Evolutionary conservation across 768 basidiomycete genomes (phyloP).

Genomic region (Lactarius evosmus): DNA sequence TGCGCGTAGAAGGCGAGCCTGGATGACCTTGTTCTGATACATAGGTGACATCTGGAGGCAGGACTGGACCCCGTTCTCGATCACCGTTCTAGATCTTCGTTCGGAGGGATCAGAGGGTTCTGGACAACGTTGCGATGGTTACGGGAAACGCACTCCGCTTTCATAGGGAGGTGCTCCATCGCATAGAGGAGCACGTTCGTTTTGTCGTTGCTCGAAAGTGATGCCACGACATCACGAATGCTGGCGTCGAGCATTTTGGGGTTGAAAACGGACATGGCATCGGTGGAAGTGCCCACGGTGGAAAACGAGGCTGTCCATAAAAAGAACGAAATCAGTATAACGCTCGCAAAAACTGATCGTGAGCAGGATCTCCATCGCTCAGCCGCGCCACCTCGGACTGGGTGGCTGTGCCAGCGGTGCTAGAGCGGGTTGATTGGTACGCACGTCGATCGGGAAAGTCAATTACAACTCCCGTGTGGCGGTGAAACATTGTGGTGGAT

Average conservation of each 20-base stretch:
- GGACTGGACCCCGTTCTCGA: slow-evolving; percentile 75
- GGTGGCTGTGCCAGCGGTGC: slow-evolving; percentile 5
- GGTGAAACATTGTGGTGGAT: slow-evolving; percentile 13
- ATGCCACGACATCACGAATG: slow-evolving; percentile 61
- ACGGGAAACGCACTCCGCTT: slow-evolving; percentile 48
- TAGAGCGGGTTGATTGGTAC: neutral
- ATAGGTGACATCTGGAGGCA: slow-evolving; percentile 57
- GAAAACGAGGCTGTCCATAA: slow-evolving; percentile 3
- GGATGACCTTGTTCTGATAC: slow-evolving; percentile 49
- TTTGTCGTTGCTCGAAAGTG: slow-evolving; percentile 62
- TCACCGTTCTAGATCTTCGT: slow-evolving; percentile 52
- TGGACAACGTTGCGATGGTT: neutral
- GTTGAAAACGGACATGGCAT: slow-evolving; percentile 61
- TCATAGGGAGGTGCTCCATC: slow-evolving; percentile 74
- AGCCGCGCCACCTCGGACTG: neutral
- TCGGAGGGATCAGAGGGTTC: slow-evolving; percentile 9
- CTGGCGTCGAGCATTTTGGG: slow-evolving; percentile 74
- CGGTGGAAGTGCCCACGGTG: slow-evolving; percentile 1
- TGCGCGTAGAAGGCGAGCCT: slow-evolving; percentile 64
- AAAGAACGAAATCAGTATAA: slow-evolving; percentile 1
- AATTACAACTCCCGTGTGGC: slow-evolving; percentile 20
- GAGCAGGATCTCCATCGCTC: neutral
- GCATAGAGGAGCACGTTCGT: slow-evolving; percentile 72
- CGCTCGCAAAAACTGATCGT: neutral
- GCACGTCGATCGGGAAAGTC: slow-evolving; percentile 20